Base-by-base conservation (phyloP, 306 rosid genomes). In the Fragaria ananassa region DNA sequence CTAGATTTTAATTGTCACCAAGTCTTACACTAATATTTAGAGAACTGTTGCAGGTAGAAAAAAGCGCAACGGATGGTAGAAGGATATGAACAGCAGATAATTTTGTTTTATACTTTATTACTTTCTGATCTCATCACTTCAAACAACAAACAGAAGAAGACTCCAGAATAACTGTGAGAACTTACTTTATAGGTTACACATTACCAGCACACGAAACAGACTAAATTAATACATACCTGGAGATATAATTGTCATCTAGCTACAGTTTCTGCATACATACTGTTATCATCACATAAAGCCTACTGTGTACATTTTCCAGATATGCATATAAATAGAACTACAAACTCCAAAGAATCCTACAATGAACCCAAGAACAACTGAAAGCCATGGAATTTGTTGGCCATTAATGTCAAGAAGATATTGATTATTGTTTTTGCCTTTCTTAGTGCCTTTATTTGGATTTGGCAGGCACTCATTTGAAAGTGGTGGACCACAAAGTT, bases 401-500 rank as follows among this genome's bases (percentile, higher is more conserved):
- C 64, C 62, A 29, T 23, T 58, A 23, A 10, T 57, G 2, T 10
- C 17, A 9, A 70, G 5, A 6, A 18, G 25, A 53, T 6, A 10
- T 14, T 62, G 39, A 0, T 14, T 23, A 9, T 42, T 42, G 53
- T 8, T 56, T 1, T 37, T 37, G 0, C 12, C 25, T 19, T 35
- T 6, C 2, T 6, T 5, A 51, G 0, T 11, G n/a, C 7, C 64
- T 4, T 51, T 56, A 0, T 19, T 8, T 54, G 60, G 27, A 25
- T 23, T 54, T 23, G 37, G 1, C 1, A 1, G 44, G 63, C 75
- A 51, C 13, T 11, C 47, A 13, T 74, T 57, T 2, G 44, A 5
- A 58, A 74, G 57, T 17, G 44, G 76, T 39, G 41, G 2, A 9
- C 77, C 77, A 10, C 69, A 58, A 13, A 74, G 77, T 15, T 57